Conservation (phyloP, 2,329 filamentous ascomycete species). For the Colletotrichum somersetense region DNA sequence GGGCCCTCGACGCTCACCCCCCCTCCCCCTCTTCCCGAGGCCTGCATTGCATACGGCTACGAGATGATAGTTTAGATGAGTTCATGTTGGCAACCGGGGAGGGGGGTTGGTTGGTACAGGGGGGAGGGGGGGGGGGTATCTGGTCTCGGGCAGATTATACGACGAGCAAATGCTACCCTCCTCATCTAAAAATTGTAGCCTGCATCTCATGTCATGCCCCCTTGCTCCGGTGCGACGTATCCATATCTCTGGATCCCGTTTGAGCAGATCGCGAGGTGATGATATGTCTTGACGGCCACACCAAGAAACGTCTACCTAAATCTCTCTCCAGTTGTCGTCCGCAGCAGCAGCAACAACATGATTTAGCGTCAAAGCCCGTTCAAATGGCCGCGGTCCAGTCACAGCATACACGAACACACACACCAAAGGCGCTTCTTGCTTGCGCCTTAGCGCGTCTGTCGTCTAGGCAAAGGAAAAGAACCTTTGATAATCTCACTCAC, state of each 20-base stretch:
- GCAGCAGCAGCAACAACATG: not conserved
- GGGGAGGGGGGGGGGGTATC: too few species aligned
- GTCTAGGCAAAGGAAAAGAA: too few species aligned
- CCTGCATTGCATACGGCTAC: not conserved
- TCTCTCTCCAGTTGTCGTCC: not conserved
- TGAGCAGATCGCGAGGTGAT: too few species aligned
- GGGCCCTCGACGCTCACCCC: not conserved
- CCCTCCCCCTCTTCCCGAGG: not conserved
- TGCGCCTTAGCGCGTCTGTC: too few species aligned
- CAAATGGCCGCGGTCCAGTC: not conserved
- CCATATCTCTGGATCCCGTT: conserved; percentile 3
- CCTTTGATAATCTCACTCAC: too few species aligned
- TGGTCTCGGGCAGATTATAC: not conserved
- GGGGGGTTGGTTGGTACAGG: not conserved
- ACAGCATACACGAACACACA: not conserved
- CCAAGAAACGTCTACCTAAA: not conserved
- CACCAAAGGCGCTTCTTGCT: too few species aligned
- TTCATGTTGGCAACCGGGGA: not conserved
- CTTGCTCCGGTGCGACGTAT: not conserved
- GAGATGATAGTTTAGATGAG: not conserved
- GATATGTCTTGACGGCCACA: not conserved
- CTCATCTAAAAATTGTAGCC: conserved; percentile 8
- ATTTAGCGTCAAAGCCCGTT: conserved; percentile 4
- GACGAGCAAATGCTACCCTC: not conserved
- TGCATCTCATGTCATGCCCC: not conserved